A percentile compares a stretch with the other conserved stretches of the same genome.
These are phyloP conservation scores for Fusarium praegraminearum DNA, from an alignment of 2,329 filamentous ascomycete genomes.

Conservation along the genomic window DNA sequence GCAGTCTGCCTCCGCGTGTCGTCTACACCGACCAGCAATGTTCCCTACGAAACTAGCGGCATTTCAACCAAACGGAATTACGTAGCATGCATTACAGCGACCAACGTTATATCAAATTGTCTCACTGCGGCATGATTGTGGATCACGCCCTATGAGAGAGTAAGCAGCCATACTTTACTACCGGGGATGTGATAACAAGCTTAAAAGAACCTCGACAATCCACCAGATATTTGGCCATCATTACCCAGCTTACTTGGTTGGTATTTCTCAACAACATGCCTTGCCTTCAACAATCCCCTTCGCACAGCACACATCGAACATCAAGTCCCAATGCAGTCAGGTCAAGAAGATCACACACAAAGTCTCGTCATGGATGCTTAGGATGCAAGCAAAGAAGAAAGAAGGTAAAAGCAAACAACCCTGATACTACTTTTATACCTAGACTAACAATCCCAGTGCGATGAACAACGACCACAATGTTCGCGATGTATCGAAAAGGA, in stretches of 20 bases:
- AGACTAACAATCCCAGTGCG: slow-evolving; percentile 21
- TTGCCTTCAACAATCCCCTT: not conserved
- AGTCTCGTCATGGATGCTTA: slow-evolving; percentile 42
- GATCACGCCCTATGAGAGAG: not conserved
- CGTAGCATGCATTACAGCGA: slow-evolving; percentile 5
- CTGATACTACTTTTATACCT: rapidly evolving
- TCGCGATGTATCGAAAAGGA: slow-evolving; percentile 30
- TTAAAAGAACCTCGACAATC: slow-evolving; percentile 1
- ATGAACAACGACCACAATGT: slow-evolving; percentile 32
- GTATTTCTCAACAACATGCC: not conserved
- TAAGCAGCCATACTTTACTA: not conserved
- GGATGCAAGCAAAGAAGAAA: slow-evolving; percentile 43
- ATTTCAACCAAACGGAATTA: not conserved
- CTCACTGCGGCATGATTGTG: slow-evolving; percentile 19
- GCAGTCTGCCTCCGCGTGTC: slow-evolving; percentile 9
- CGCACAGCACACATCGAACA: not conserved
- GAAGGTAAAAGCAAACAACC: slow-evolving; percentile 5
- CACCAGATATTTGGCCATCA: rapidly evolving
- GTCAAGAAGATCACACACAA: slow-evolving; percentile 40
- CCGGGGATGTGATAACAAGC: not conserved
- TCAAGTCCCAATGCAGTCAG: slow-evolving; percentile 1
- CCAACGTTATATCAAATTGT: slow-evolving; percentile 25
- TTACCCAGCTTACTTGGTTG: not conserved
- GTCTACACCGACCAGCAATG: not conserved
- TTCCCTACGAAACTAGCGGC: not conserved